Base-by-base conservation (phyloP, 2,329 filamentous ascomycete genomes). In the Hypoxylon sp. region DNA sequence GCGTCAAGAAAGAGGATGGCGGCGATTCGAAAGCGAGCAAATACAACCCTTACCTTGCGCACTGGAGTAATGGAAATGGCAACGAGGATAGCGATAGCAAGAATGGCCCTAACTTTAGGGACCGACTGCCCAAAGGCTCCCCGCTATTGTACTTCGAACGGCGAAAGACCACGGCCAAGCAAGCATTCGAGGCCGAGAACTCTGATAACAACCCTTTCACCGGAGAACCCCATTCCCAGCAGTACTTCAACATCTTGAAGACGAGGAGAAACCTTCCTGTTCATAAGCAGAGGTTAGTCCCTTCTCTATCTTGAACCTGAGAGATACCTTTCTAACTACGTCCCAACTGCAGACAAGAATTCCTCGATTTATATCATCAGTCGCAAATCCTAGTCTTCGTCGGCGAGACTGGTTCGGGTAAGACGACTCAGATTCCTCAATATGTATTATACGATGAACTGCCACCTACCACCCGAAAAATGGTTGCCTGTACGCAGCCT, bases 341-440 rank as follows among this genome's bases (percentile, higher is more conserved):
- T 14, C 14, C 50, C 24, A 26, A 52, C 29, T 17, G 29, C 63
- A 93, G 92, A 80, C 90, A 96, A 81, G 96, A 99, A 79, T 99
- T 99, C 79, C 87, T 99, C 67, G 85, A 94, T 78, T 89, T 97
- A 77, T 99, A 97, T 83, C 97, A 99, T 76, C 90, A 92, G 76
- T 93, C 91, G 24, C 96, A 99, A 82, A 98, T 99, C 74, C 90
- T 99, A 68, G 96, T 99, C 76, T 98, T 99, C 77, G 96, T 99
- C 72, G 96, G 96, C 84, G 96, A 99, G 86, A 99, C 96, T 8
- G 96, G 97, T 89, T 99, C 96, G 73, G 96, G 96, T 84, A 99
- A 99, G 85, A 99, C 96, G 3, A 99, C 96, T 0, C 96, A 99
- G 85, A 98, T 99, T 68, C 96, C 96, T 1, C 96, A 99, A 81